A percentile compares a stretch with the other conserved stretches of the same genome.
Evolutionary conservation across 2,329 filamentous ascomycete species (phyloP).

Genomic region (Leptodontidium sp.): DNA sequence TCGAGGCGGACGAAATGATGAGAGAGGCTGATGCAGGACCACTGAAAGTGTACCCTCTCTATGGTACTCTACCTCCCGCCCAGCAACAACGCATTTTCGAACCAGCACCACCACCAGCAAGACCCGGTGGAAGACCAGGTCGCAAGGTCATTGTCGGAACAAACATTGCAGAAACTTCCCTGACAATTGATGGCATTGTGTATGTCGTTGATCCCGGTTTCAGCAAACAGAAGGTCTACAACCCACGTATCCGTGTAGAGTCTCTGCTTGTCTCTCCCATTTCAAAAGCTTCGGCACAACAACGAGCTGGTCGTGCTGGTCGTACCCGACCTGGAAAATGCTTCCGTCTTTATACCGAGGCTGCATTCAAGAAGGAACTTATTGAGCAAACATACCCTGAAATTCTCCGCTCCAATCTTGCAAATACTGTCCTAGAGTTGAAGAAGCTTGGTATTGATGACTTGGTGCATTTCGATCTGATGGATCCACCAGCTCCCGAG

Average conservation of each 20-base stretch:
- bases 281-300: slow-evolving; percentile 95
- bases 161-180: slow-evolving; percentile 96
- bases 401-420: slow-evolving; percentile 91
- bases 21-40: slow-evolving; percentile 92
- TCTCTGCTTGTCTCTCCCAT: slow-evolving; percentile 97
- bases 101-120: slow-evolving; percentile 77
- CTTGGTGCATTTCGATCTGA: slow-evolving; percentile 96
- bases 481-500: slow-evolving; percentile 97
- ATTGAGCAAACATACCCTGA: slow-evolving; percentile 98
- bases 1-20: slow-evolving; percentile 92
- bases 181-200: slow-evolving; percentile 98
- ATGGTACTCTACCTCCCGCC: slow-evolving; percentile 88
- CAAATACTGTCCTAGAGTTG: slow-evolving; percentile 93
- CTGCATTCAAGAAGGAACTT: slow-evolving; percentile 95
- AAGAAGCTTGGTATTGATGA: slow-evolving; percentile 98
- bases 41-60: slow-evolving; percentile 89
- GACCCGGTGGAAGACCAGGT: slow-evolving; percentile 82
- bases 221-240: slow-evolving; percentile 99
- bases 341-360: slow-evolving; percentile 95
- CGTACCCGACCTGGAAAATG: slow-evolving; percentile 98
- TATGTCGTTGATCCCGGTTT: slow-evolving; percentile 99
- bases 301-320: slow-evolving; percentile 97
- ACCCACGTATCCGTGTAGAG: slow-evolving; percentile 94
- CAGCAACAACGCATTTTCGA: slow-evolving; percentile 98
- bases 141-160: slow-evolving; percentile 94